Evolutionary conservation across 768 basidiomycete genomes (phyloP).

Genomic region (Mycena maculata): DNA sequence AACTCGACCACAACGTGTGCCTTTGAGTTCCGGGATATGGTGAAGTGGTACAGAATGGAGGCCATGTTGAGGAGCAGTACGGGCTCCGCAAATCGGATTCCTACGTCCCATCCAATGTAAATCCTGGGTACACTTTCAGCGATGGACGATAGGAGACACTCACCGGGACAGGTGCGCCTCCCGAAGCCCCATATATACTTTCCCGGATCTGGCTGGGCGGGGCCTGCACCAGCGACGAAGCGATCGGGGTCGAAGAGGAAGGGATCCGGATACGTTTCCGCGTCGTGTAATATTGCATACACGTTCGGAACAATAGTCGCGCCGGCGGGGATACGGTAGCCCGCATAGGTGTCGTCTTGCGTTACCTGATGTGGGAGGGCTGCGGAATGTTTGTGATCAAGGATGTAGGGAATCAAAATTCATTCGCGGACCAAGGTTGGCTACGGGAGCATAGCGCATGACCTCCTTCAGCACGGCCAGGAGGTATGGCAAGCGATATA

Average conservation of each 20-base stretch:
- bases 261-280: slow-evolving; percentile 53
- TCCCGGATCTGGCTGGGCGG: slow-evolving; percentile 47
- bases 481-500: slow-evolving; percentile 47
- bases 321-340: slow-evolving; percentile 58
- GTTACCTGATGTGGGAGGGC: slow-evolving; percentile 56
- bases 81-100: slow-evolving; percentile 47
- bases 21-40: slow-evolving; percentile 31
- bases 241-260: slow-evolving; percentile 53
- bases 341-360: slow-evolving; percentile 58
- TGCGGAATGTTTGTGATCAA: slow-evolving; percentile 22
- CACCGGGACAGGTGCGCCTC: slow-evolving; percentile 48
- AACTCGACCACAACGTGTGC: not conserved
- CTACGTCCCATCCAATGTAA: slow-evolving; percentile 28
- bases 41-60: slow-evolving; percentile 43
- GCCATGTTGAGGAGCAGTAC: slow-evolving; percentile 48
- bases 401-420: not conserved
- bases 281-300: slow-evolving; percentile 62
- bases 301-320: slow-evolving; percentile 59
- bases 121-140: not conserved
- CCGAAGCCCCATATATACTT: slow-evolving; percentile 49
- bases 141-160: not conserved
- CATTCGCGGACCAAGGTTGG: slow-evolving; percentile 49
- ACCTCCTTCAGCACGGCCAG: slow-evolving; percentile 54
- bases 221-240: slow-evolving; percentile 33
- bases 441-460: slow-evolving; percentile 54